Base-by-base conservation (phyloP, 495 filamentous ascomycete genomes). In the Lophiotrema nucula region DNA sequence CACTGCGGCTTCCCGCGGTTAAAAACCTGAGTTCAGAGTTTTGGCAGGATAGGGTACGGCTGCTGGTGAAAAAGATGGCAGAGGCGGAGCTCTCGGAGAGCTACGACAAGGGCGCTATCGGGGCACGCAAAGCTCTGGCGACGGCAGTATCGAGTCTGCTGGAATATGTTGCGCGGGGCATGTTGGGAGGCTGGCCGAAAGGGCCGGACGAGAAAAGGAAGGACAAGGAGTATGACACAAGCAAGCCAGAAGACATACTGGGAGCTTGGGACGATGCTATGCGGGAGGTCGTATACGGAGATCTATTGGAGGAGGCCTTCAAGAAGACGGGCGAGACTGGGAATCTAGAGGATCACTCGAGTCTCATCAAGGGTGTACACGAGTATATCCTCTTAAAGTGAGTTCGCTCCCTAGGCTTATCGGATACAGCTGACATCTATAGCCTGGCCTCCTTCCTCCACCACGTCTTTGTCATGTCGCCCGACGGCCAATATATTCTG, bases 71-170 rank as follows among this genome's bases (percentile, higher is more conserved):
- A 39, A 76, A 78, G 38, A 68, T 87, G n/a, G 77, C 70, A 2
- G 74, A 80, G 15, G 81, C 78, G 16, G 78, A 84, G 24, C 72
- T 87, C 24, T 84, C 81, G 24, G 83, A 87, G 61, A 86, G 83
- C 66, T 88, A 86, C 62, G 85, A 88, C 64, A 86, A 86, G 65
- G 84, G 83, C 4, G 73, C 76, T 5, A 62, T 88, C 28, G 83
- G 85, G 12, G 78, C 79, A 56, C 76, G 84, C 44, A 87, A 85
- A 67, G 82, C 83, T 10, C 72, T 88, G 23, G 81, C 83, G 5
- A 85, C 85, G 24, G 85, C 81, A 11, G 76, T 80, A 15, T 81
- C 81, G 18, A 77, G 76, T 2, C 64, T 88, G 50, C 74, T 86
- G 53, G 85, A 87, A 64, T 75, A 77, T 46, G 73, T 83, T 0